Evolutionary conservation across 2,329 filamentous ascomycete species (phyloP), one percentile per base, ranked within the genome.

Genomic region (Kalaharituber pfeilii): DNA sequence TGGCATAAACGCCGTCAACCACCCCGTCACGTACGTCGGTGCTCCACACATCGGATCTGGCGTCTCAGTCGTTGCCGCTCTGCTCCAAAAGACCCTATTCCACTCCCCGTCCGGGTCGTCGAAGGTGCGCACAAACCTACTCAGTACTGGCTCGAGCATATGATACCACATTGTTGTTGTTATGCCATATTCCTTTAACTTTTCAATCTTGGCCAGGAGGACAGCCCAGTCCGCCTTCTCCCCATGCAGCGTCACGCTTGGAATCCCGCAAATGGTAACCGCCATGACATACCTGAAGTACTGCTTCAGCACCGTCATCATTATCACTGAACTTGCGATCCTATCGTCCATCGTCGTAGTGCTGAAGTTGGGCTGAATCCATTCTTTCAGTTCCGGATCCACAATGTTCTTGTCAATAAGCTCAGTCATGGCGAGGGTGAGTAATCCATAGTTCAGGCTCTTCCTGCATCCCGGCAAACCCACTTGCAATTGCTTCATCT

Each of bases 321-420:
- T 72, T 1, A 75, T 49, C 2, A 77, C 65, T 0, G 70, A 65
- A 0, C 71, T 71, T 1, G 71, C 67, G 0, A 70, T 63, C 5
- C 61, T 61, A 60, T 79, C 75, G 0, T 60, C 60, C 1, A 66
- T 56, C 0, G 68, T 72, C 0, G 75, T 77, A 0, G 75, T 79
- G 3, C 66, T 70, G 58, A 78, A 79, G 1, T 64, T 57, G 0
- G 75, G 76, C 59, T 76, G 67, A 15, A 78, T 67, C 73, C 74
- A 78, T 1, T 65, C 60, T 2, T 66, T 64, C 2, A 77, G 60
- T 0, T 64, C 62, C 0, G 66, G 62, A 54, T 74, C 71, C 0
- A 65, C 59, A 25, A 77, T 60, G 28, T 71, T 70, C 26, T 69
- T 36, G 9, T 18, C 9, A 36, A 36, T 9, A 9, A 9, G 9